These are phyloP conservation scores for Xylaria sp. DNA, from an alignment of 2,329 filamentous ascomycete species.

Conservation along the genomic window DNA sequence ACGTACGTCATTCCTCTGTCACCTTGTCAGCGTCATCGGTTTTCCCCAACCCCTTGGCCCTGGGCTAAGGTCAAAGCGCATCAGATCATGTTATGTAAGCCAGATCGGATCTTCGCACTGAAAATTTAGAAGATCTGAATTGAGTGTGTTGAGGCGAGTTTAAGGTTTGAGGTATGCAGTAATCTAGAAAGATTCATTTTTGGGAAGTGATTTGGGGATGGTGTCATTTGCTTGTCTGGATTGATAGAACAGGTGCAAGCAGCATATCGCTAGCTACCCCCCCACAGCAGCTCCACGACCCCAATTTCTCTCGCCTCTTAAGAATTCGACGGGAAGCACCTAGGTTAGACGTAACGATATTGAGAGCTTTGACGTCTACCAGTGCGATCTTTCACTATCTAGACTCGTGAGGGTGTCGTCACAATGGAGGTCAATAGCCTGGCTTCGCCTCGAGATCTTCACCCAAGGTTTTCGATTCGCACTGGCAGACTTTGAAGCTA, in stretches of 20 bases:
- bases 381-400: too few species aligned
- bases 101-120: background rate
- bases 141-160: too few species aligned
- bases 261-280: background rate
- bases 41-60: background rate
- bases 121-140: background rate
- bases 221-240: background rate
- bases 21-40: background rate
- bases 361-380: background rate
- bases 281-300: background rate
- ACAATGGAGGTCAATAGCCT: background rate
- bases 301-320: background rate
- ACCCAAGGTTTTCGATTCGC: background rate
- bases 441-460: background rate
- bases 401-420: background rate
- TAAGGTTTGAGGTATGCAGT: background rate
- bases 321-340: too few species aligned
- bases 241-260: background rate
- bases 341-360: too few species aligned
- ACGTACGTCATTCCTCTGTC: background rate
- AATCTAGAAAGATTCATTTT: background rate
- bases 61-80: background rate
- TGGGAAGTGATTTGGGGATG: background rate
- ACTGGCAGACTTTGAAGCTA: background rate
- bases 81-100: conserved; percentile 2